Evolutionary conservation across 108 stramenopile genomes (phyloP), one percentile per base, ranked within the genome.

Genomic region (Schizochytrium sp.): DNA sequence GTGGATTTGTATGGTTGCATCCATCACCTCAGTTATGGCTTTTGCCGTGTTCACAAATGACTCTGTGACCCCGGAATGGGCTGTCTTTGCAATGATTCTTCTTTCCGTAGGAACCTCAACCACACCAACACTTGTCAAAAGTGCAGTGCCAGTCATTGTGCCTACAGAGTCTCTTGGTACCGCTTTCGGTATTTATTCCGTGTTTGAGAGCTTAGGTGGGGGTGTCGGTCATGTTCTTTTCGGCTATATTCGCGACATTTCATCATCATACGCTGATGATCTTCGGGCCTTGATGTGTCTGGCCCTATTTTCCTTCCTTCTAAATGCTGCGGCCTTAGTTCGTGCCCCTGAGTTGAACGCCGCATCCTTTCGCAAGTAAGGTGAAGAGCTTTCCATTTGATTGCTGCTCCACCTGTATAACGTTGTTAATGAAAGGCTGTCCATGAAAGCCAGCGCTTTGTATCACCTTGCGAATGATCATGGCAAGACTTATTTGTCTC

Each of bases 101-200:
- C 47, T 83, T 38, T 83, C 76, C 10, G 50, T 83, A 7, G 47
- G 50, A 13, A 83, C 76, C 76, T 49, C 76, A 40, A 83, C 76
- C 38, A 83, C 76, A 53, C 76, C 76, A 5, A 83, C 76, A n/a
- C 47, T 83, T 47, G 76, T 83, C 50, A 83, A 83, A 53, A 83
- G 76, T 2, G 76, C 76, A 42, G 76, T 83, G 10, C 76, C 76
- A 8, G 55, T 83, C 15, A 53, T 83, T 53, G 76, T 83, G 28
- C 55, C 76, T 5, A 17, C 50, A 19, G 76, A 83, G 4, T 49
- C 76, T 13, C 76, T 83, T 17, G 76, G 76, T 5, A 83, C 76
- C 28, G 76, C 76, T 10, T 83, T 83, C 28, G 76, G 76, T 40
- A 55, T 83, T 55, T 83, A 83, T 53, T 83, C 76, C 15, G 53